A percentile compares a stretch with the other conserved stretches of the same genome.
These are phyloP conservation scores for Hypholoma fasciculare DNA, from an alignment of 768 basidiomycete species.

Conservation along the genomic window DNA sequence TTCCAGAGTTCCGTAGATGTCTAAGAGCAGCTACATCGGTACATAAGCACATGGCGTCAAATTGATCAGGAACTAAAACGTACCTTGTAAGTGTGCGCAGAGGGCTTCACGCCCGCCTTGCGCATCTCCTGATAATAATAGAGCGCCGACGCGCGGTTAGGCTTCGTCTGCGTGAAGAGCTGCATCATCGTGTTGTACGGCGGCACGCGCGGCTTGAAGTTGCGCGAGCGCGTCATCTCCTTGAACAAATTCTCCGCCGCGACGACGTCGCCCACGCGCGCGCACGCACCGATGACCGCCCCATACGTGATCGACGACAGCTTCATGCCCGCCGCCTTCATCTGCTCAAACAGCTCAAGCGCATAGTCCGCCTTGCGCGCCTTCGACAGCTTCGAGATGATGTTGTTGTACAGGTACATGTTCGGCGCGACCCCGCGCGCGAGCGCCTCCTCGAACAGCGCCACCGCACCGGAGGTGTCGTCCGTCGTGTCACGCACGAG, in stretches of 20 bases:
- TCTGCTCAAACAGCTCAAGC: constrained; percentile 82
- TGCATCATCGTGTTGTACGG: constrained; percentile 99
- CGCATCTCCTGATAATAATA: constrained; percentile 72
- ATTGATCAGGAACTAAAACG: constrained; percentile 11
- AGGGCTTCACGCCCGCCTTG: constrained; percentile 63
- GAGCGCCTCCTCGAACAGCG: constrained; percentile 80
- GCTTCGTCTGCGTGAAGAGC: constrained; percentile 88
- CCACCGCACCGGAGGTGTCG: constrained; percentile 85
- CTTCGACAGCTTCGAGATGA: constrained; percentile 93
- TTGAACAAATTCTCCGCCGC: constrained; percentile 82
- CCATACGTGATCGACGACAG: constrained; percentile 94
- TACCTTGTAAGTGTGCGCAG: constrained; percentile 94
- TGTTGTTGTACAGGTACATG: constrained; percentile 93
- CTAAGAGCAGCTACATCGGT: constrained; percentile 70
- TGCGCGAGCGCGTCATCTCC: constrained; percentile 75
- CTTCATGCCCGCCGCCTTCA: constrained; percentile 64
- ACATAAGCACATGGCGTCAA: neutral
- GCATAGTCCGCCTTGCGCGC: constrained; percentile 93
- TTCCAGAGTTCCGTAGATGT: constrained; percentile 84
- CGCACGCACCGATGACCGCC: constrained; percentile 91
- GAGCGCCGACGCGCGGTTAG: constrained; percentile 75
- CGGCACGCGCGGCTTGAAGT: constrained; percentile 87
- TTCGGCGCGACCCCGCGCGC: constrained; percentile 71
- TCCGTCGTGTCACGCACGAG: constrained; percentile 93
- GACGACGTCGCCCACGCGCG: constrained; percentile 83